A percentile compares a stretch with the other conserved stretches of the same genome.
Conservation (phyloP, 1,139 yeast species). For the Pichia sp. region DNA sequence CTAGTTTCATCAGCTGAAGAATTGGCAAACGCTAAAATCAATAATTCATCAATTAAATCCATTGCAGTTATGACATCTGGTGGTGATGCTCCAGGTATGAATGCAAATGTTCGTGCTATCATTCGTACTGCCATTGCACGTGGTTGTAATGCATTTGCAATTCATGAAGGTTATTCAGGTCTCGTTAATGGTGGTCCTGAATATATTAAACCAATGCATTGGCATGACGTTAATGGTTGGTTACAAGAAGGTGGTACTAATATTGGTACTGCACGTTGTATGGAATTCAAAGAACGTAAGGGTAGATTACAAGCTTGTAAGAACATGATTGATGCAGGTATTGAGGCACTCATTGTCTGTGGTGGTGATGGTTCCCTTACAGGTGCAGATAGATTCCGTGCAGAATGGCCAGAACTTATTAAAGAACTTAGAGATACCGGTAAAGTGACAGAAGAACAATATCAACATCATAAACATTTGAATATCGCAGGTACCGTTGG, state of each 20-base stretch:
- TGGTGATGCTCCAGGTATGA: slow-evolving; percentile 87
- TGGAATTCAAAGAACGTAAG: slow-evolving; percentile 57
- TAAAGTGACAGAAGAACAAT: slow-evolving; percentile 44
- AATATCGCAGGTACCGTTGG: slow-evolving; percentile 77
- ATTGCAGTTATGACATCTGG: slow-evolving; percentile 85
- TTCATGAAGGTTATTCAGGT: slow-evolving; percentile 76
- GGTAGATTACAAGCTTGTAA: slow-evolving; percentile 65
- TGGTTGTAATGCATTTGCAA: slow-evolving; percentile 67
- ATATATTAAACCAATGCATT: slow-evolving; percentile 55
- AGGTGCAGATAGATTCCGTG: slow-evolving; percentile 73
- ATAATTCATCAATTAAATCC: no score
- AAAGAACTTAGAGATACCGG: slow-evolving; percentile 48
- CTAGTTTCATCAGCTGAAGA: no score
- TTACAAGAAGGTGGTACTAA: slow-evolving; percentile 72
- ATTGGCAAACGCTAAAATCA: no score
- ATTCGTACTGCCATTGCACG: slow-evolving; percentile 65
- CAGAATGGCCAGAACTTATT: slow-evolving; percentile 73
- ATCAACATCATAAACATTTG: slow-evolving; percentile 46
- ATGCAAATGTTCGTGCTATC: slow-evolving; percentile 74
- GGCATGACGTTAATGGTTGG: slow-evolving; percentile 76
- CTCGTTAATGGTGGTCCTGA: slow-evolving; percentile 61
- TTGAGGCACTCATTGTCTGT: slow-evolving; percentile 73
- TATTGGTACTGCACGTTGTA: slow-evolving; percentile 75
- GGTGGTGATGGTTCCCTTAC: slow-evolving; percentile 86
- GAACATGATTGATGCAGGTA: slow-evolving; percentile 63